Conservation (phyloP, 495 filamentous ascomycete species). For the Penicillium desertorum region DNA sequence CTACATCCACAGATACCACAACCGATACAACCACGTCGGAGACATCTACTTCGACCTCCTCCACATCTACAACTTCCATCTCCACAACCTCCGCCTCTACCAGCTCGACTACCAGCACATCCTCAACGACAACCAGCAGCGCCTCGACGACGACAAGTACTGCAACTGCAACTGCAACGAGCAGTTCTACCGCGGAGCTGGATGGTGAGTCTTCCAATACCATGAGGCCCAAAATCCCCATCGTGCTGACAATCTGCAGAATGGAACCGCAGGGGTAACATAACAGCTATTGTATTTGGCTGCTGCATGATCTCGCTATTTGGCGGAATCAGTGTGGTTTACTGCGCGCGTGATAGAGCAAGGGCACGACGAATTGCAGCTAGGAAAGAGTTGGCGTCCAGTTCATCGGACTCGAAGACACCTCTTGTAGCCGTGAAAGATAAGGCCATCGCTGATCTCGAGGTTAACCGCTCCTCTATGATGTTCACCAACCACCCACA, state of each 20-base stretch:
- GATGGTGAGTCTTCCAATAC: neutral
- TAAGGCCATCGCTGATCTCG: neutral
- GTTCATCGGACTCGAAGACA: neutral
- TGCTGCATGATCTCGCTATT: constrained; percentile 7
- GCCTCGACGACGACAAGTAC: constrained; percentile 15
- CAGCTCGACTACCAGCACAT: neutral
- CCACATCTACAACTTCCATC: too few species aligned
- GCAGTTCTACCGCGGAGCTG: constrained; percentile 9
- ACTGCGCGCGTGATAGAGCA: neutral
- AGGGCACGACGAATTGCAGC: constrained; percentile 9
- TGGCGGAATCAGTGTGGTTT: neutral
- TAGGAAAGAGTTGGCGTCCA: neutral
- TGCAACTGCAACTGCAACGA: constrained; percentile 18
- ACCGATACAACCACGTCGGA: constrained; percentile 5
- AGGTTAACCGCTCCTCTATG: neutral
- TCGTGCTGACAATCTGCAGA: neutral
- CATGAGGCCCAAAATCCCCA: neutral
- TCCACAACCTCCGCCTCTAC: neutral
- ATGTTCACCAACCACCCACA: constrained; percentile 4
- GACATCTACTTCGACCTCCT: neutral
- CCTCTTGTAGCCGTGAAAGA: neutral
- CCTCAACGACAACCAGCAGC: neutral
- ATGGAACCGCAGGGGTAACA: constrained; percentile 13
- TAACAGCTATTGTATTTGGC: constrained; percentile 6
- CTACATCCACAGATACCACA: constrained; percentile 12